Percentiles rank a stretch among this genome's conserved stretches.
phyloP scores from a whole-genome alignment of 495 filamentous ascomycete genomes.

The Podospora pseudoanserina region DNA sequence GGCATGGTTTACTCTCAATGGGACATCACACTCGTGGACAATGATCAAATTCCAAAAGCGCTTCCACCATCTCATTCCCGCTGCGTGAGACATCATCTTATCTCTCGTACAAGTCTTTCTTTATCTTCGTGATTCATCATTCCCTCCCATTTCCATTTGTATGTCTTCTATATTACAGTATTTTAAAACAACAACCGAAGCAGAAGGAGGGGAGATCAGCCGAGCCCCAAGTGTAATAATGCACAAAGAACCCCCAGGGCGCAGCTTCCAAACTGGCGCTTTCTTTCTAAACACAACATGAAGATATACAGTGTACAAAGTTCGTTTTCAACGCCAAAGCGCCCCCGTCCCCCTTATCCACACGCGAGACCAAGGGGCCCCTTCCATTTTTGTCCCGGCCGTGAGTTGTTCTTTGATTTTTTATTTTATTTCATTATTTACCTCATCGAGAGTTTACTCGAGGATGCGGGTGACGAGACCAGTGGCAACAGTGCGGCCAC shows the following conservation, averaged over 20 bases:
- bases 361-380: conserved; percentile 6
- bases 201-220: conserved; percentile 32
- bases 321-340: conserved; percentile 17
- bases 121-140: background rate
- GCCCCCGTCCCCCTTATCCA: conserved; percentile 6
- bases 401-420: conserved; percentile 2
- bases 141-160: conserved; percentile 30
- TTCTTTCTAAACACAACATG: conserved; percentile 23
- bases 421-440: conserved; percentile 7
- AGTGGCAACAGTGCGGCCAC: conserved; percentile 88
- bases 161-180: conserved; percentile 33
- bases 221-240: conserved; percentile 15
- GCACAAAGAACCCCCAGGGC: conserved; percentile 15
- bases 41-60: background rate
- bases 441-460: conserved; percentile 43
- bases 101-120: background rate
- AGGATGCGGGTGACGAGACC: conserved; percentile 85
- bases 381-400: background rate
- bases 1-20: background rate
- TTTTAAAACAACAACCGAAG: conserved; percentile 29
- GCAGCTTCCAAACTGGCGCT: conserved; percentile 11
- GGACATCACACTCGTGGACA: background rate
- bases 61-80: background rate
- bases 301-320: conserved; percentile 22
- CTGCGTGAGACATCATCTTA: background rate